phyloP scores from a whole-genome alignment of 371 early-diverging fungal species.

The Circinella umbellata region DNA sequence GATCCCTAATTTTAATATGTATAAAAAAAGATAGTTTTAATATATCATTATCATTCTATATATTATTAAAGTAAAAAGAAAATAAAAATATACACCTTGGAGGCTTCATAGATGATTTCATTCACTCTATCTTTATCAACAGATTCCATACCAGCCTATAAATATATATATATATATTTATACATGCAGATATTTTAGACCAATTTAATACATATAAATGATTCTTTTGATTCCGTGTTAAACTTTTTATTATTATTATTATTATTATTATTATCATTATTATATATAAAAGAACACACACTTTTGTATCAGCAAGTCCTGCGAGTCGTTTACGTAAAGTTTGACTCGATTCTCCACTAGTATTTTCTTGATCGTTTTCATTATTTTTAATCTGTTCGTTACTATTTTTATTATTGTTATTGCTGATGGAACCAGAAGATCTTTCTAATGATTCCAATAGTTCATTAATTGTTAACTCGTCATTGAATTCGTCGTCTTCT shows the following conservation, averaged over 20 bases:
- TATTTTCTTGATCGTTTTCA: not conserved
- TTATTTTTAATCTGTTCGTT: slow-evolving; percentile 1
- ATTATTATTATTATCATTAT: too few species aligned
- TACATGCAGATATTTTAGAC: too few species aligned
- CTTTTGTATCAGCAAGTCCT: slow-evolving; percentile 47
- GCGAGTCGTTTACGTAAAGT: slow-evolving; percentile 41
- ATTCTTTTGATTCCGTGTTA: too few species aligned
- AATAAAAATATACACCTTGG: slow-evolving; percentile 47
- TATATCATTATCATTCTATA: too few species aligned
- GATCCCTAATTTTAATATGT: too few species aligned
- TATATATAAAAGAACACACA: slow-evolving; percentile 12
- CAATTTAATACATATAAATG: too few species aligned
- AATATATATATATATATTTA: too few species aligned
- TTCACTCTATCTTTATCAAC: slow-evolving; percentile 54
- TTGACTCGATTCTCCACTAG: not conserved
- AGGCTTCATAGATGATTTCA: slow-evolving; percentile 62
- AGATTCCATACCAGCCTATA: slow-evolving; percentile 51
- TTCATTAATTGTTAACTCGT: slow-evolving; percentile 8
- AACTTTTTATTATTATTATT: too few species aligned
- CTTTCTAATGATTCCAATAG: slow-evolving; percentile 2
- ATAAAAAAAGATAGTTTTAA: too few species aligned
- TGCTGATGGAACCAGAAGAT: not conserved
- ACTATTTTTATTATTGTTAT: not conserved
- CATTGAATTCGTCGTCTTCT: slow-evolving; percentile 8
- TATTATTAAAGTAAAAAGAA: not conserved